Evolutionary conservation across 2,329 filamentous ascomycete genomes (phyloP), one percentile per base, ranked within the genome.

Genomic region (Elsinoe batatas): DNA sequence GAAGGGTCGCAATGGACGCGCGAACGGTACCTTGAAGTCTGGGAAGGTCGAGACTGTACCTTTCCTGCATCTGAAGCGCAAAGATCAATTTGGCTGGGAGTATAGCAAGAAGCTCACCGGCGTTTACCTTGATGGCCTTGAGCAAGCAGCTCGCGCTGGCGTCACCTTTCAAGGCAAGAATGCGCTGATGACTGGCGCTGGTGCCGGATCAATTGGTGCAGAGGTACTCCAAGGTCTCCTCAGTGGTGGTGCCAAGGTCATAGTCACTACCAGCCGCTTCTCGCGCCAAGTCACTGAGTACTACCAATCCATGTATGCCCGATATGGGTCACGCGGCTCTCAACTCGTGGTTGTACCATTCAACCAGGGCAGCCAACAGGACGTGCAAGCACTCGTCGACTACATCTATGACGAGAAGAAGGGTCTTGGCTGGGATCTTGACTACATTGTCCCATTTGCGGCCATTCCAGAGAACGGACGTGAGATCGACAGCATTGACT

Each of bases 51-150:
- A 97, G 76, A 95, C 93, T 15, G 94, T 98, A 63, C 93, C 93
- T 33, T 98, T 98, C 83, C 76, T 98, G 54, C 93, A 98, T 70
- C 78, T 98, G 57, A 96, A 96, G 81, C 87, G 89, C 72, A 94
- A 95, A 74, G 84, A 88, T 54, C 82, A 91, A 59, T 87, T 95
- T 66, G 91, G 91, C 59, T 98, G 93, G 93, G 91, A 97, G 68
- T 98, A 97, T 78, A 97, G 89, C 82, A 98, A 97, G 81, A 96
- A 94, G 77, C 81, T 98, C 57, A 97, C 93, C 20, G 87, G 88
- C 57, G 73, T 91, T 63, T 98, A 98, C 70, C 82, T 98, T 33
- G 89, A 96, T 69, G 90, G 89, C 60, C 75, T 98, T 32, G 91
- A 95, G 74, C 82, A 91, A 60, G 90, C 91, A 61, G 93, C 93